A percentile compares a stretch with the other conserved stretches of the same genome.
Evolutionary conservation across 495 filamentous ascomycete genomes (phyloP).

Genomic region (Hyaloscypha bicolor): DNA sequence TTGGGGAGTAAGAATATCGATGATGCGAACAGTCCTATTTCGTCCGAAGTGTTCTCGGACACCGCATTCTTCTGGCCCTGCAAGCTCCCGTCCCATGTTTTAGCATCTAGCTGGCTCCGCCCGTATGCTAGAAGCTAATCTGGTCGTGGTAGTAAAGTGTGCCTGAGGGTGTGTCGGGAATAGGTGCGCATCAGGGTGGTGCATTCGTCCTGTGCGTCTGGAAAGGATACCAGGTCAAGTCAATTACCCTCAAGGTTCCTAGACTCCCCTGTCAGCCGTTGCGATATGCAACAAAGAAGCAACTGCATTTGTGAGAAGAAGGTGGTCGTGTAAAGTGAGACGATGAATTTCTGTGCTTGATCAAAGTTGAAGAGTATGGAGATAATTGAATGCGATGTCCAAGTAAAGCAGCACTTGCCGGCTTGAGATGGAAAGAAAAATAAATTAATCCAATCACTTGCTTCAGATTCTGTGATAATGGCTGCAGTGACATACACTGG

Average conservation of each 20-base stretch:
- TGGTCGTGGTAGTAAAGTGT: neutral
- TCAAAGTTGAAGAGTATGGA: too few relatives aligned
- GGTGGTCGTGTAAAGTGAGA: neutral
- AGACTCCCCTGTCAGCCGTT: neutral
- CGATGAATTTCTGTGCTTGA: neutral
- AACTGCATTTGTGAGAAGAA: neutral
- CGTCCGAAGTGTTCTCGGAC: neutral
- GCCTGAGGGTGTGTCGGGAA: neutral
- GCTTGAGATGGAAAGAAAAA: too few relatives aligned
- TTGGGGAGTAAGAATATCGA: neutral
- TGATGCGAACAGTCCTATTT: neutral
- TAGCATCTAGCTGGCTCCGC: neutral
- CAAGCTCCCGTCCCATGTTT: neutral
- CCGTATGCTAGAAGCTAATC: neutral
- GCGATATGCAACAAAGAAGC: neutral
- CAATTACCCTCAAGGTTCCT: neutral
- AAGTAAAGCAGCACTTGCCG: too few relatives aligned
- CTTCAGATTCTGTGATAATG: too few relatives aligned
- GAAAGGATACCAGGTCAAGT: neutral
- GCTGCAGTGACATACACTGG: too few relatives aligned
- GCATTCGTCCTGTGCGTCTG: neutral
- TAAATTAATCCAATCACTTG: too few relatives aligned
- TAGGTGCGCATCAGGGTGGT: neutral
- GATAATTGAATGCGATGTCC: too few relatives aligned
- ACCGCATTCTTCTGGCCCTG: neutral